Percentiles rank a stretch among this genome's conserved stretches.
Conservation (phyloP, 495 filamentous ascomycete genomes). For the Annulohypoxylon bovei region DNA sequence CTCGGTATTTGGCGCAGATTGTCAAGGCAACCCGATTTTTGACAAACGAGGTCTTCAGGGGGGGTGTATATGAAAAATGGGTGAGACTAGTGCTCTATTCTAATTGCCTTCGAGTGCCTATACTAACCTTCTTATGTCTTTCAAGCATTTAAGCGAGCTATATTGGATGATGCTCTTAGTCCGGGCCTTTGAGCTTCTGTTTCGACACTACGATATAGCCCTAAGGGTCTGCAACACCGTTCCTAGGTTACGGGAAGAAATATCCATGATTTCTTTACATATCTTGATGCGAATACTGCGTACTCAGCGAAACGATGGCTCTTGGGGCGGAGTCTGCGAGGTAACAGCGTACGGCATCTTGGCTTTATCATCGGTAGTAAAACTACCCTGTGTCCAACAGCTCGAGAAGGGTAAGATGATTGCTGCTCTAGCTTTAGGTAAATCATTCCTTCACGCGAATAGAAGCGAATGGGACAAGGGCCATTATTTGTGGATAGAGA, state of each 20-base stretch:
- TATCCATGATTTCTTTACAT: conserved; percentile 9
- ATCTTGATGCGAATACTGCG: background rate
- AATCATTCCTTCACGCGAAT: conserved; percentile 4
- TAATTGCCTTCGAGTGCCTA: background rate
- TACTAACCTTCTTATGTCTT: background rate
- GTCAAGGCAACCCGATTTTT: conserved; percentile 2
- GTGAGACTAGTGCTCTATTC: background rate
- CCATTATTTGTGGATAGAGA: conserved; percentile 54
- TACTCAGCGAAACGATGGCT: background rate
- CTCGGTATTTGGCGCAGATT: background rate
- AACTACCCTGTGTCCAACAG: conserved; percentile 6
- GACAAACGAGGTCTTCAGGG: background rate
- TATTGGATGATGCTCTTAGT: conserved; percentile 11
- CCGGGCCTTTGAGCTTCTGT: background rate
- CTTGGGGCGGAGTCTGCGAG: conserved; percentile 14
- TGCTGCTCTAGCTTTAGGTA: background rate
- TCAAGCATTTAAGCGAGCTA: background rate
- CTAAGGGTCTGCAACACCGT: background rate
- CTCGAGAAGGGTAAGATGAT: background rate
- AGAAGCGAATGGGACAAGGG: background rate
- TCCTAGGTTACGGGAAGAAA: background rate
- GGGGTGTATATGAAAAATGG: conserved; percentile 19
- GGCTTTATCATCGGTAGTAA: background rate
- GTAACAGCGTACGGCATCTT: conserved; percentile 8
- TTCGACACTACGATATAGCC: background rate